These are phyloP conservation scores for Epichloe uncinata DNA, from an alignment of 2,329 filamentous ascomycete species.

Conservation along the genomic window DNA sequence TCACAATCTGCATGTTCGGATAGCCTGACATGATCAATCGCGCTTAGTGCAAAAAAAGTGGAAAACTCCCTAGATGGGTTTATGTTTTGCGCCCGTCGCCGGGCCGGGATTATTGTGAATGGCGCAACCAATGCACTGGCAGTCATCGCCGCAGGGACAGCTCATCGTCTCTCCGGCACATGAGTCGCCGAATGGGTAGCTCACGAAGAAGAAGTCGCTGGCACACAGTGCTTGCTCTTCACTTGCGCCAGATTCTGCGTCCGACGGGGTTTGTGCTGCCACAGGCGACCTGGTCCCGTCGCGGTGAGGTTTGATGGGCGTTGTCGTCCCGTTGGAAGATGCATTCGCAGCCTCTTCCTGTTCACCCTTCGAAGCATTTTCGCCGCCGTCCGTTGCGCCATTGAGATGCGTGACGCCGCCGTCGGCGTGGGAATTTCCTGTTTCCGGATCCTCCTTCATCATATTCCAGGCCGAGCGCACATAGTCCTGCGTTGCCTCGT, in stretches of 20 bases:
- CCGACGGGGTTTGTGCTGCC: slow-evolving; percentile 33
- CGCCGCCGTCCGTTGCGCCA: slow-evolving; percentile 5
- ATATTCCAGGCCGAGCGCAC: slow-evolving; percentile 35
- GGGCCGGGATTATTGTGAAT: slow-evolving; percentile 30
- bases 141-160: slow-evolving; percentile 47
- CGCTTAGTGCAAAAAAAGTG: too few relatives aligned
- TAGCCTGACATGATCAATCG: too few relatives aligned
- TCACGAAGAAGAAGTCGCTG: slow-evolving; percentile 47
- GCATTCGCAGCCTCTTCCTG: slow-evolving; percentile 11
- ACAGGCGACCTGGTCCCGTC: slow-evolving; percentile 24
- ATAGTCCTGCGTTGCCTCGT: slow-evolving; percentile 44
- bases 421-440: slow-evolving; percentile 8
- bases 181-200: slow-evolving; percentile 33
- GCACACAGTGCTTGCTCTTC: slow-evolving; percentile 40
- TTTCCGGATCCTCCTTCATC: slow-evolving; percentile 23
- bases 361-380: slow-evolving; percentile 12
- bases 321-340: slow-evolving; percentile 9
- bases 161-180: slow-evolving; percentile 36
- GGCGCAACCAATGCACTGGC: slow-evolving; percentile 42
- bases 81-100: neutral
- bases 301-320: slow-evolving; percentile 6
- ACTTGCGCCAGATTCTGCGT: slow-evolving; percentile 27
- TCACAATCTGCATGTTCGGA: too few relatives aligned
- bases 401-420: neutral
- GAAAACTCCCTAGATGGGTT: neutral